Evolutionary conservation across 768 basidiomycete genomes (phyloP), one percentile per base, ranked within the genome.

Genomic region (Termitomyces sp.): DNA sequence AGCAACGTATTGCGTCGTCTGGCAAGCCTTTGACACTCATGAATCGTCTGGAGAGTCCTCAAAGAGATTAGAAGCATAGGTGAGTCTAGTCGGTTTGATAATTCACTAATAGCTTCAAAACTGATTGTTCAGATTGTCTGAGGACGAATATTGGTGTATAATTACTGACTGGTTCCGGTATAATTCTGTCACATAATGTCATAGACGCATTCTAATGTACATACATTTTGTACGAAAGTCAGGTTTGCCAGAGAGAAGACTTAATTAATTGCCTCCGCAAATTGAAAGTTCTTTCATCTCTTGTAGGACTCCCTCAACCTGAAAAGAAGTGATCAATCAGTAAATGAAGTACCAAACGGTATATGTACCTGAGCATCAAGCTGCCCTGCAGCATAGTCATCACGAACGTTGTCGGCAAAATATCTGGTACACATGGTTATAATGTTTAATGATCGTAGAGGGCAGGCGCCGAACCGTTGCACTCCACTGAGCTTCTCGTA

Each of bases 201-300:
- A 27, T 27, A 27, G 4, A 27, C 27, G 4, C 52, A 31, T 31
- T 46, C 44, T 45, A 58, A 52, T 58, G 51, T 52, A 46, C 57
- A 53, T 44, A 50, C 22, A 45, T 36, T 44, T n/a, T 31, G 20
- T 22, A 11, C 22, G 51, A 51, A 57, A 58, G 44, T 27, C 45
- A 22, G 13, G 24, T 30, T n/a, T 18, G 20, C 18, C 24, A 34
- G 15, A 58, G 18, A 58, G 18, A 55, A 8, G 12, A 6, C 18
- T 15, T 44, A 58, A 27, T 65, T 51, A 70, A 53, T 66, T 80
- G 47, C 80, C 89, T 15, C 95, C 95, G 68, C 92, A 97, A 67
- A 99, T 99, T 6, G 91, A 91, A 53, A 98, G 75, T 67, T 96
- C 95, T 69, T 87, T 86, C 95, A 99, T 98, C 75, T 98, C 94